A percentile compares a stretch with the other conserved stretches of the same genome.
Conservation (phyloP, 176 grass and related monocot species). For the Musa acuminata region DNA sequence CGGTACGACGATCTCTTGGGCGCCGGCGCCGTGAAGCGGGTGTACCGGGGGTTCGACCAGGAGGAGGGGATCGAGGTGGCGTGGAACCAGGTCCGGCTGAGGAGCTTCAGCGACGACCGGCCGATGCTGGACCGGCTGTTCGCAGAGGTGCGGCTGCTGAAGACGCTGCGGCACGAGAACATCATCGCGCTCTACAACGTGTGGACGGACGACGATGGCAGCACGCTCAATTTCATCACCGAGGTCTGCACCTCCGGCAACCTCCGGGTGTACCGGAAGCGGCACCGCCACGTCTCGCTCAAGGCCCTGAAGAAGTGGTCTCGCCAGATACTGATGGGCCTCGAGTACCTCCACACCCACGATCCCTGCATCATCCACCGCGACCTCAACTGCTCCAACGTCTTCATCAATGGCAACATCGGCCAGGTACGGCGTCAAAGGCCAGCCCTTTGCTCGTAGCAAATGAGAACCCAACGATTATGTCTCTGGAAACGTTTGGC, state of each 20-base stretch:
- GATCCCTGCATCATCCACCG: conserved; percentile 97
- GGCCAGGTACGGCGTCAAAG: conserved; percentile 43
- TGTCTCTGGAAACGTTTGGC: not conserved
- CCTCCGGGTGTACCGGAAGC: conserved; percentile 71
- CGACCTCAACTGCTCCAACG: conserved; percentile 96
- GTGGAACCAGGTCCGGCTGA: conserved; percentile 79
- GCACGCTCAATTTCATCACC: conserved; percentile 94
- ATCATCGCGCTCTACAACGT: conserved; percentile 88
- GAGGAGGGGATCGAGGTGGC: conserved; percentile 98
- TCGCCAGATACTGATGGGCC: conserved; percentile 62
- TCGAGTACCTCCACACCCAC: conserved; percentile 79
- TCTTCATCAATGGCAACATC: conserved; percentile 98
- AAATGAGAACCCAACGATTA: too few relatives aligned
- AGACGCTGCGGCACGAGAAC: conserved; percentile 71
- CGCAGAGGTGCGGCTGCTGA: conserved; percentile 78
- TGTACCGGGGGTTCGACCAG: conserved; percentile 97
- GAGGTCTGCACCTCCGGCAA: conserved; percentile 88
- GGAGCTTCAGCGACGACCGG: conserved; percentile 46
- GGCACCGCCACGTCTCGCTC: conserved; percentile 78
- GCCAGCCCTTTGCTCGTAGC: too few relatives aligned
- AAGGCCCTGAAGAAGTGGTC: conserved; percentile 97
- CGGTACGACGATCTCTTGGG: conserved; percentile 78
- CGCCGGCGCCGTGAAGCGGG: conserved; percentile 82
- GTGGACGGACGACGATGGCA: conserved; percentile 60
- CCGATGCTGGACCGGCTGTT: conserved; percentile 61